A percentile compares a stretch with the other conserved stretches of the same genome.
Evolutionary conservation across 768 basidiomycete genomes (phyloP).

Genomic region (Mycena vulgaris): DNA sequence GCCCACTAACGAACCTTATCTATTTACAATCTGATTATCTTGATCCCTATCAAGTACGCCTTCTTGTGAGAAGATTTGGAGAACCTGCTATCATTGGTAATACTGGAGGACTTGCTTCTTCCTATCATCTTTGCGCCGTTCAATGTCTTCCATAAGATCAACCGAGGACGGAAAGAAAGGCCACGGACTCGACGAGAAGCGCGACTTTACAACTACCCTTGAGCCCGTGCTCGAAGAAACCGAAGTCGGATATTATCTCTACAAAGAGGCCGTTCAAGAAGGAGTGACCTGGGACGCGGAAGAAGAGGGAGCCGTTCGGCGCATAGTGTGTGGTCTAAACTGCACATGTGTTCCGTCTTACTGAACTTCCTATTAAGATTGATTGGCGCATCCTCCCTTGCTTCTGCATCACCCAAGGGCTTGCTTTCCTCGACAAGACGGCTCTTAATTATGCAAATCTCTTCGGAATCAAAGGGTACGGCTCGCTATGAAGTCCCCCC

Average conservation of each 20-base stretch:
- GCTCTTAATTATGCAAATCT: constrained; percentile 47
- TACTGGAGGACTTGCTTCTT: too few species aligned
- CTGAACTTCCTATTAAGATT: constrained; percentile 26
- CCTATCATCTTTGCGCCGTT: too few species aligned
- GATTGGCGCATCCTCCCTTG: constrained; percentile 47
- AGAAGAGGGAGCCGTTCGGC: constrained; percentile 30
- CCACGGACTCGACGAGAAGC: constrained; percentile 12
- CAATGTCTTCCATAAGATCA: constrained; percentile 29
- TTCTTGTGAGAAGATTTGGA: too few species aligned
- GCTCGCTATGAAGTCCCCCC: neutral
- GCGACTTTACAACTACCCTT: constrained; percentile 11
- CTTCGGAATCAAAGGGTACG: constrained; percentile 46
- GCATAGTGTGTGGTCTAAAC: constrained; percentile 32
- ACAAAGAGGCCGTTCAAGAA: constrained; percentile 30
- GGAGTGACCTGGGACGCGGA: constrained; percentile 25
- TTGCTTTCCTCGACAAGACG: constrained; percentile 51
- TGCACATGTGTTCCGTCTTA: too few species aligned
- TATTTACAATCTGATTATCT: too few species aligned
- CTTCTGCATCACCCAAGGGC: constrained; percentile 48
- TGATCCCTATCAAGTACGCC: too few species aligned
- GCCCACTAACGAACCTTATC: too few species aligned
- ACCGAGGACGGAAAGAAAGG: neutral
- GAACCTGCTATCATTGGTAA: too few species aligned
- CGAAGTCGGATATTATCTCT: constrained; percentile 38
- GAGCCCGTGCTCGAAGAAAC: constrained; percentile 30